A percentile compares a stretch with the other conserved stretches of the same genome.
Evolutionary conservation across 352 stramenopile genomes (phyloP).

Genomic region (Phytophthora pseudosyringae): DNA sequence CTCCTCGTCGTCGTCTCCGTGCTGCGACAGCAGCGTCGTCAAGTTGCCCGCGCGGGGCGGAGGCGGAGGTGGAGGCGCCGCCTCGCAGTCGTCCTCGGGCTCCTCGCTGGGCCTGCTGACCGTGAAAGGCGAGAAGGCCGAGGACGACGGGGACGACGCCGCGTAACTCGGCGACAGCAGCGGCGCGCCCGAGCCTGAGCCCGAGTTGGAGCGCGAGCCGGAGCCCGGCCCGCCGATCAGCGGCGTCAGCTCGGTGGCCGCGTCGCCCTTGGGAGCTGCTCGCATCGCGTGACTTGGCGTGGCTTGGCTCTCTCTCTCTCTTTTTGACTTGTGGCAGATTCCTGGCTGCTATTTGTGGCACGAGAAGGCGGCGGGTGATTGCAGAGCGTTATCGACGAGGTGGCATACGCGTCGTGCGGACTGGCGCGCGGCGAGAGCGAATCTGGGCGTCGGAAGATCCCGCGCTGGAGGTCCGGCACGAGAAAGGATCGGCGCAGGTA

Average conservation of each 20-base stretch:
- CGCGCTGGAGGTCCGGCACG: neutral
- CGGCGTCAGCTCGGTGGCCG: conserved; percentile 62
- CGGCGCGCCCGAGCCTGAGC: conserved; percentile 14
- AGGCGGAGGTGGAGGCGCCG: conserved; percentile 27
- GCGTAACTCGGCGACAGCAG: conserved; percentile 58
- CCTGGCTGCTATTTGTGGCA: conserved; percentile 10
- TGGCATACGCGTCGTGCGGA: conserved; percentile 8
- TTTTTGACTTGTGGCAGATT: no score
- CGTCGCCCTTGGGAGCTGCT: conserved; percentile 20
- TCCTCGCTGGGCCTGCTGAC: conserved; percentile 11
- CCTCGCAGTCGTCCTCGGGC: conserved; percentile 1
- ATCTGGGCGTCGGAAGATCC: neutral
- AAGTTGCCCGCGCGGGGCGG: conserved; percentile 27
- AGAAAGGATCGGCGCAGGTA: no score
- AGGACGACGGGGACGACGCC: conserved; percentile 48
- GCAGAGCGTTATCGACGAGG: conserved; percentile 13
- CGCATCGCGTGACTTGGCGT: conserved; percentile 16
- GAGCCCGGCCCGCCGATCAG: conserved; percentile 41
- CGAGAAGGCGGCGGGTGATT: neutral
- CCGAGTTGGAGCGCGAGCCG: conserved; percentile 4
- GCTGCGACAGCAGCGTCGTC: conserved; percentile 20
- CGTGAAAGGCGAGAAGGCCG: conserved; percentile 50
- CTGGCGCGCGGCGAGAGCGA: neutral
- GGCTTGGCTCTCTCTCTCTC: neutral
- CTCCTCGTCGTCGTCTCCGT: conserved; percentile 28